Evolutionary conservation across 2,329 filamentous ascomycete species (phyloP), one percentile per base, ranked within the genome.

Genomic region (Exophiala mesophila): DNA sequence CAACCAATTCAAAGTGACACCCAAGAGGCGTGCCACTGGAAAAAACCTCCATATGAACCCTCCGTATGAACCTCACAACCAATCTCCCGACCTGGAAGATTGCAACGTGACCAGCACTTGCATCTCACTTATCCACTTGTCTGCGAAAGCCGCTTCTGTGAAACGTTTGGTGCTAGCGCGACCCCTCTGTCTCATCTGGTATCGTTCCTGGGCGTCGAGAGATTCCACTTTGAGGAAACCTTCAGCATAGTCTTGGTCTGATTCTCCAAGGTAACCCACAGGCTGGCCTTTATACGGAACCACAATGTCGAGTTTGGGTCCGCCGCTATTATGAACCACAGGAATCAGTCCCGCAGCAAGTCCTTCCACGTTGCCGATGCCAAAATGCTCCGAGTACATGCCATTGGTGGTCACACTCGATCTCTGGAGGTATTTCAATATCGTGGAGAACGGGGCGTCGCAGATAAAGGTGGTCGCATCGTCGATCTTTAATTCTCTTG

Each of bases 381-480:
- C 92, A 62, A 98, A 98, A 64, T 98, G 92, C 68, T 98, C 92
- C 62, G 96, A 97, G 90, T 92, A 98, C 92, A 98, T 98, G 58
- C 85, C 88, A 57, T 98, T 98, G 20, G 94, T 88, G 36, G 92
- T 92, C 2, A 98, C 78, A 13, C 80, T 90, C 3, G 85, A 82
- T 49, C 72, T 80, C 39, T 78, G 71, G 47, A 97, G 71, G 78
- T 86, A 88, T 21, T 84, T 76, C 7, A 96, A 72, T 39, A 98
- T 86, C 54, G 88, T 78, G 3, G 85, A 80, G 88, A 90, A 98
- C 18, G 85, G 80, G 1, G 88, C 89, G 62, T 98, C 89, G 42
- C 88, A 82, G 50, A 94, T 78, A 62, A 98, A 98, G 44, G 88
- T 80, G 31, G 96, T 88, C 10, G 76, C 72, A 39, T 94, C 83